Conservation (phyloP, 2,329 filamentous ascomycete genomes). For the Trichoderma hamatum region DNA sequence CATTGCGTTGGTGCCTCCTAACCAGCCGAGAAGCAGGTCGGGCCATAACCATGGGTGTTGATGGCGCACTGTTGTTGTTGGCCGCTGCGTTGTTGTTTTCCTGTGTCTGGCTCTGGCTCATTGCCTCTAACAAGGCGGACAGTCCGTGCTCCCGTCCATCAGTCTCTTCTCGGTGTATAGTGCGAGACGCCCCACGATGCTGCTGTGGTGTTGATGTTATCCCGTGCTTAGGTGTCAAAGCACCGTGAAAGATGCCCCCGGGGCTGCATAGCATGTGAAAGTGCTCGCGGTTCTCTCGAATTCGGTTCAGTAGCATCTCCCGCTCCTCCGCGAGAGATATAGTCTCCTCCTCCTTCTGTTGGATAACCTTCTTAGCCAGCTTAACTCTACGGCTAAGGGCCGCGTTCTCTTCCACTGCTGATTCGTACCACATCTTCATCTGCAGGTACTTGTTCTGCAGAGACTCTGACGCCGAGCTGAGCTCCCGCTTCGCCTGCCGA, state of each 20-base stretch:
- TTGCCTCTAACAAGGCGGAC: conserved; percentile 77
- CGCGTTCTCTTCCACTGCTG: conserved; percentile 67
- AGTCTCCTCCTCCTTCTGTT: conserved; percentile 75
- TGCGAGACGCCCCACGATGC: conserved; percentile 52
- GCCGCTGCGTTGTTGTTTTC: background rate
- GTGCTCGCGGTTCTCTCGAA: conserved; percentile 87
- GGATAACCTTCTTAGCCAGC: conserved; percentile 76
- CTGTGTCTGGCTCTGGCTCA: conserved; percentile 60
- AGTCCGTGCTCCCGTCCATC: conserved; percentile 64
- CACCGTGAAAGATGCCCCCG: conserved; percentile 66
- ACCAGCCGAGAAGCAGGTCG: conserved; percentile 53
- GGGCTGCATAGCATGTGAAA: conserved; percentile 78
- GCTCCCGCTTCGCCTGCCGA: conserved; percentile 60
- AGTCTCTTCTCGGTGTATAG: conserved; percentile 47
- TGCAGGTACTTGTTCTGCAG: conserved; percentile 61
- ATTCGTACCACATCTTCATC: conserved; percentile 67
- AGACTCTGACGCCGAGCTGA: conserved; percentile 55
- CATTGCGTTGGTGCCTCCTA: conserved; percentile 70
- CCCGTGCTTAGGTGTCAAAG: conserved; percentile 61
- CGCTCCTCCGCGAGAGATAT: conserved; percentile 74
- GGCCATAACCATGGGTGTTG: conserved; percentile 62
- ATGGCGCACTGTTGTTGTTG: conserved; percentile 68
- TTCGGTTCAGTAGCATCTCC: conserved; percentile 75
- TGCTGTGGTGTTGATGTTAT: conserved; percentile 49
- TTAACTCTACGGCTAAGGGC: conserved; percentile 66